These are phyloP conservation scores for Argentina anserina DNA, from an alignment of 306 rosid genomes.

Conservation along the genomic window DNA sequence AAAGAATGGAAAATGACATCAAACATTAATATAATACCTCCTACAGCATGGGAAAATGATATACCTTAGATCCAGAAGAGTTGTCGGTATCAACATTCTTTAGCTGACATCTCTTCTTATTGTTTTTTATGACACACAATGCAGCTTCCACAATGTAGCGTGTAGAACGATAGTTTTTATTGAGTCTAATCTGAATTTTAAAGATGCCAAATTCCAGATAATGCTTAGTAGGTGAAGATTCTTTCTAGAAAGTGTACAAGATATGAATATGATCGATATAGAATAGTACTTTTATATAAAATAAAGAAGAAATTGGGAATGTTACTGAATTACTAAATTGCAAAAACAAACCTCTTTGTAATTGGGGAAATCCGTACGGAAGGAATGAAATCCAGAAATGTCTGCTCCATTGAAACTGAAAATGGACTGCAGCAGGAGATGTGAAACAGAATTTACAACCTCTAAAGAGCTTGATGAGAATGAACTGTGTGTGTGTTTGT, in stretches of 20 bases:
- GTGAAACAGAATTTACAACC: slow-evolving; percentile 22
- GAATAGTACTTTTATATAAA: background rate
- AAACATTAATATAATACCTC: background rate
- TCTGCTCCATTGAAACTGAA: slow-evolving; percentile 99
- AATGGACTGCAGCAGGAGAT: slow-evolving; percentile 65
- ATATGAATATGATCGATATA: slow-evolving; percentile 1
- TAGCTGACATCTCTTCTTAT: slow-evolving; percentile 57
- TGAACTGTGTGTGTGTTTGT: background rate
- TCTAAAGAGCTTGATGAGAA: slow-evolving; percentile 6
- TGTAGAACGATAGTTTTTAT: slow-evolving; percentile 92
- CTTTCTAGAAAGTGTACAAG: slow-evolving; percentile 7
- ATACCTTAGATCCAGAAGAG: slow-evolving; percentile 82
- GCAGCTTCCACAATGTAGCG: slow-evolving; percentile 92
- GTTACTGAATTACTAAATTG: slow-evolving; percentile 3
- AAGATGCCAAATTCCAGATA: slow-evolving; percentile 22
- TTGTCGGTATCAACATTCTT: slow-evolving; percentile 81
- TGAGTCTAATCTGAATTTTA: slow-evolving; percentile 66
- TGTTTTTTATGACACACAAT: slow-evolving; percentile 73
- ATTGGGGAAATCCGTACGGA: slow-evolving; percentile 73
- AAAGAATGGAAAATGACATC: slow-evolving; percentile 18
- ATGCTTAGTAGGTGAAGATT: background rate
- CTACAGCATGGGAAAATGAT: slow-evolving; percentile 16
- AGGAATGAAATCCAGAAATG: slow-evolving; percentile 79
- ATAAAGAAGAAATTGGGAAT: background rate
- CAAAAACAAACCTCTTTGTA: slow-evolving; percentile 67